Evolutionary conservation across 768 basidiomycete genomes (phyloP), one percentile per base, ranked within the genome.

Genomic region (Trametes cingulata): DNA sequence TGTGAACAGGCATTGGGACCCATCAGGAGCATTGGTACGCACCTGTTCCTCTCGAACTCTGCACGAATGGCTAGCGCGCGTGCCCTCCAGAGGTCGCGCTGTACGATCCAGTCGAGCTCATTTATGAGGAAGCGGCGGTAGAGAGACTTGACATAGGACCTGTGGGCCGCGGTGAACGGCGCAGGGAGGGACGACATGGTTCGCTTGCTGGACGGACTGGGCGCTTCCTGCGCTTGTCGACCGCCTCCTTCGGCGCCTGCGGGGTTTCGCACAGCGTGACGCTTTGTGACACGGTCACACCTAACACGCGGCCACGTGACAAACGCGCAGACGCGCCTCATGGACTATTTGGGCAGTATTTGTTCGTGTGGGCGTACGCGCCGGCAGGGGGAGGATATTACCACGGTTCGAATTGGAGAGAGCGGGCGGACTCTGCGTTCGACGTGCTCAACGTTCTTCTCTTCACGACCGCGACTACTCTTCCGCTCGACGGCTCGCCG

Each of bases 1-100:
- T 52, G 19, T 55, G 15, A 62, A 29, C 35, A 12, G 14, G 25
- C 8, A 8, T n/a, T 24, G 3, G 20, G 10, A 8, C 17, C 22
- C 14, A 24, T 8, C n/a, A 6, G 47, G 27, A 39, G 36, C 17
- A 39, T 9, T 10, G 19, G 62, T 51, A 77, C 83, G 59, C 72
- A 92, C 93, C 94, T 85, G 81, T 98, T 94, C 66, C 82, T 77
- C 78, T 98, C 96, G 72, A 98, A 98, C 72, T 93, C 85, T 61
- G 95, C 95, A 63, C 96, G 79, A 64, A 98, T 92, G 73, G 88
- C 78, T 67, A 95, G 74, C 13, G 95, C 95, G 74, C 88, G 84
- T 56, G 79, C 81, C 61, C 95, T 84, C 93, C 93, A 98, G 1
- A 93, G 70, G 69, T 94, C 90, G 54, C 95, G 79, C 57, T 89